Evolutionary conservation across 2,329 filamentous ascomycete genomes (phyloP).

Genomic region (Torrubiella hemipterigena): DNA sequence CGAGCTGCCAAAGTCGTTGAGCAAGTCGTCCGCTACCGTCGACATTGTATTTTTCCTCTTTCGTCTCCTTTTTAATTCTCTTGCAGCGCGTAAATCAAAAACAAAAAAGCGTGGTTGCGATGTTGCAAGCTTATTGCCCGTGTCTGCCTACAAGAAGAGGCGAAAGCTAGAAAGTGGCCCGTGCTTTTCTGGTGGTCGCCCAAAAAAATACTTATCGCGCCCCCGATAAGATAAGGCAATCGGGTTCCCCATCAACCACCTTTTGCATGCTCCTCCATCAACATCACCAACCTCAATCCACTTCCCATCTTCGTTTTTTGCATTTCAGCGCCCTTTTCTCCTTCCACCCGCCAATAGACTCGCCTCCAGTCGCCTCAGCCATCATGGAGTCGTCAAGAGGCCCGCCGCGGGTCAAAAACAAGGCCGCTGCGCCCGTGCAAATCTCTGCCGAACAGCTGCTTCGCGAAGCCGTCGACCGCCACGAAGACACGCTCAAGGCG

Average conservation of each 20-base stretch:
- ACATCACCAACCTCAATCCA: neutral
- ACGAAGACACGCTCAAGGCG: slow-evolving; percentile 77
- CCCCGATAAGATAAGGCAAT: slow-evolving; percentile 1
- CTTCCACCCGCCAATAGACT: neutral
- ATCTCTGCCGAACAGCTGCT: slow-evolving; percentile 96
- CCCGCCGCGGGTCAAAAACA: slow-evolving; percentile 96
- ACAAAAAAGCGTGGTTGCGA: neutral
- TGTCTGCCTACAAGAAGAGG: too few species aligned
- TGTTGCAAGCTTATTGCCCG: too few species aligned
- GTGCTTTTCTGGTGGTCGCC: slow-evolving; percentile 3
- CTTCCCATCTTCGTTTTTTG: too few species aligned
- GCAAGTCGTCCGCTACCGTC: slow-evolving; percentile 80
- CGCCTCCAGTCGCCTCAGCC: slow-evolving; percentile 7
- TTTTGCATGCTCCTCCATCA: too few species aligned
- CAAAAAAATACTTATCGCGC: slow-evolving; percentile 4
- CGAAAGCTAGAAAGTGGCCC: too few species aligned
- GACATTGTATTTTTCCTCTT: too few species aligned
- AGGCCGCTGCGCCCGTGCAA: slow-evolving; percentile 80
- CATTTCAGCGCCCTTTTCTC: neutral
- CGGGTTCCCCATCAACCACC: neutral
- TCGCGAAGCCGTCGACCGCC: slow-evolving; percentile 90
- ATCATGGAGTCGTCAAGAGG: slow-evolving; percentile 84
- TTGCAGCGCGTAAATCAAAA: slow-evolving; percentile 9
- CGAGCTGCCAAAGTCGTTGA: slow-evolving; percentile 57
- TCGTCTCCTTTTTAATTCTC: too few species aligned